Evolutionary conservation across 2,329 filamentous ascomycete genomes (phyloP).

Genomic region (Teratosphaeria zuluensis): DNA sequence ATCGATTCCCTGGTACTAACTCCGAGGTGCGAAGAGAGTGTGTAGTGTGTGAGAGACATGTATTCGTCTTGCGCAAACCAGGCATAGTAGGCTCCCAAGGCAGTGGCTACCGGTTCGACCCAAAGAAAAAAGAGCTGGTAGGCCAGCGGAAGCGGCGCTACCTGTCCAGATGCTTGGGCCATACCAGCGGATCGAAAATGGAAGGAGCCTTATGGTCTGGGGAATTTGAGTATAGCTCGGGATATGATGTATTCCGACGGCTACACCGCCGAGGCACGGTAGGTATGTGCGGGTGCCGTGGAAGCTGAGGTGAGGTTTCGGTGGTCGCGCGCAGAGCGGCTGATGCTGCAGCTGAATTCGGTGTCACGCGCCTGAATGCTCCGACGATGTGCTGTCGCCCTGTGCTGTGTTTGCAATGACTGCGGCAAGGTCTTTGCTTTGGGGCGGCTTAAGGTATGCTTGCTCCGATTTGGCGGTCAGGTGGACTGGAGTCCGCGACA

Average conservation of each 20-base stretch:
- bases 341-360: neutral
- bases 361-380: neutral
- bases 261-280: neutral
- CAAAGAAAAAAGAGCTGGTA: slow-evolving; percentile 69
- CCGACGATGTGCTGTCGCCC: neutral
- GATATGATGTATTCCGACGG: neutral
- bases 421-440: neutral
- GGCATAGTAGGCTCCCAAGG: slow-evolving; percentile 46
- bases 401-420: neutral
- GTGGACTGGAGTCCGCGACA: neutral
- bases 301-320: neutral
- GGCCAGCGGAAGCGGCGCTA: slow-evolving; percentile 45
- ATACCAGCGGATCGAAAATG: neutral
- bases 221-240: neutral
- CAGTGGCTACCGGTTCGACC: slow-evolving; percentile 52
- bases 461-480: neutral
- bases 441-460: neutral
- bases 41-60: slow-evolving; percentile 52
- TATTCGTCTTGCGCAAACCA: slow-evolving; percentile 46
- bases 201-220: neutral
- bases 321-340: neutral
- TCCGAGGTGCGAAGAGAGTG: slow-evolving; percentile 6
- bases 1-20: slow-evolving; percentile 52
- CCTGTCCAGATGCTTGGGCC: slow-evolving; percentile 7
- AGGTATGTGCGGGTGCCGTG: neutral